These are phyloP conservation scores for Acacia crassicarpa DNA, from an alignment of 306 rosid genomes.

Conservation along the genomic window DNA sequence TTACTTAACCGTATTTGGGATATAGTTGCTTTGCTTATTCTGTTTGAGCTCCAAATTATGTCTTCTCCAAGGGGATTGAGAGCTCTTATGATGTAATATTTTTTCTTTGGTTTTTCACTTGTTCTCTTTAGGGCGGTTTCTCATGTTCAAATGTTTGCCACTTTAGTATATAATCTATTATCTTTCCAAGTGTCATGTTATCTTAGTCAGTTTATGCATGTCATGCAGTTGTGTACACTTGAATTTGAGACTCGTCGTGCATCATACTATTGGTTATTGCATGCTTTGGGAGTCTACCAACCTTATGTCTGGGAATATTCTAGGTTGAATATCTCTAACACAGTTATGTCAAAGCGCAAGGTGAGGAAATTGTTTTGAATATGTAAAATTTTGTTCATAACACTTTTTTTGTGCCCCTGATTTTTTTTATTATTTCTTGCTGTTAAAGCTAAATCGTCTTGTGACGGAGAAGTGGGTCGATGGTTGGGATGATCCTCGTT, in stretches of 20 bases:
- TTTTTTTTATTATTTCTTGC: conserved; percentile 23
- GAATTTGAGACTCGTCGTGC: conserved; percentile 99
- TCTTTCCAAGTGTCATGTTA: conserved; percentile 16
- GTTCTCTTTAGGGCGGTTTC: not conserved
- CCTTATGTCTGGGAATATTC: conserved; percentile 99
- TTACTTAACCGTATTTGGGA: not conserved
- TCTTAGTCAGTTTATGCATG: conserved; percentile 18
- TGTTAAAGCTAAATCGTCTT: conserved; percentile 73
- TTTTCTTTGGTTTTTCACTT: not conserved
- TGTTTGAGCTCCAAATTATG: not conserved
- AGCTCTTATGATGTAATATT: not conserved
- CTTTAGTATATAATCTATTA: not conserved
- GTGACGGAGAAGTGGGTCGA: conserved; percentile 95
- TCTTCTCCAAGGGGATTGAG: not conserved
- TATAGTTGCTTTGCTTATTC: not conserved
- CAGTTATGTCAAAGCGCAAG: conserved; percentile 98
- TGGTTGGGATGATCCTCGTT: conserved; percentile 99
- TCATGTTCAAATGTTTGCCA: not conserved
- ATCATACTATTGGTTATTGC: conserved; percentile 91
- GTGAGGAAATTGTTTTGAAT: conserved; percentile 40
- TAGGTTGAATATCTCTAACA: conserved; percentile 85
- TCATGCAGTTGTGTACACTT: conserved; percentile 83
- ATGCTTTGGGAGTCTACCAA: conserved; percentile 72
- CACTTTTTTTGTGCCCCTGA: conserved; percentile 17
- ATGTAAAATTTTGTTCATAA: not conserved